These are phyloP conservation scores for Ascochyta lentis DNA, from an alignment of 2,329 filamentous ascomycete species.

Conservation along the genomic window DNA sequence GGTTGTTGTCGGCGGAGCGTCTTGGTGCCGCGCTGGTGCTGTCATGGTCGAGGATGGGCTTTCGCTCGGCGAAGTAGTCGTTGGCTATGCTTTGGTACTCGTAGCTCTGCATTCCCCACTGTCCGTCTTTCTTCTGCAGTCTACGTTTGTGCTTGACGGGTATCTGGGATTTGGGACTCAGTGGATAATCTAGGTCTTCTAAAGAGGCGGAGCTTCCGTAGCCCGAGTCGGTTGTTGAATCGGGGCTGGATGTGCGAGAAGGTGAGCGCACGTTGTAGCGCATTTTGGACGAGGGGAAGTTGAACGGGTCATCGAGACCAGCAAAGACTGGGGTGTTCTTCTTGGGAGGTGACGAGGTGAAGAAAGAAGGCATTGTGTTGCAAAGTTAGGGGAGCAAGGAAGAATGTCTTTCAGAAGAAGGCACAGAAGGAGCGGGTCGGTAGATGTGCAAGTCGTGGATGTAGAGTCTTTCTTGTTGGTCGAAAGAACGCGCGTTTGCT, in stretches of 20 bases:
- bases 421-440: not conserved
- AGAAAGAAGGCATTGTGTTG: slow-evolving; percentile 10
- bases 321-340: slow-evolving; percentile 4
- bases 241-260: not conserved
- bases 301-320: slow-evolving; percentile 15
- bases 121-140: slow-evolving; percentile 3
- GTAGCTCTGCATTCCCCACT: not conserved
- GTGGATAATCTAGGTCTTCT: slow-evolving; percentile 16
- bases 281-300: slow-evolving; percentile 8
- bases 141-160: not conserved
- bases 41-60: not conserved
- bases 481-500: not conserved
- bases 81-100: slow-evolving; percentile 14
- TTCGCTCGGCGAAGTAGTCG: slow-evolving; percentile 5
- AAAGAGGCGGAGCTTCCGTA: slow-evolving; percentile 14
- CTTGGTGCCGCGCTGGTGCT: not conserved
- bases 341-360: not conserved
- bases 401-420: not conserved
- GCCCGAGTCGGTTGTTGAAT: slow-evolving; percentile 20
- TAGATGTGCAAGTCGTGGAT: not conserved
- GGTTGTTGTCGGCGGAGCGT: slow-evolving; percentile 10
- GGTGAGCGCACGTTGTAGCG: not conserved
- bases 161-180: not conserved
- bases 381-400: too few relatives aligned
- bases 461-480: not conserved